These are phyloP conservation scores for Cercospora zeae-maydis DNA, from an alignment of 2,329 filamentous ascomycete genomes.

Conservation along the genomic window DNA sequence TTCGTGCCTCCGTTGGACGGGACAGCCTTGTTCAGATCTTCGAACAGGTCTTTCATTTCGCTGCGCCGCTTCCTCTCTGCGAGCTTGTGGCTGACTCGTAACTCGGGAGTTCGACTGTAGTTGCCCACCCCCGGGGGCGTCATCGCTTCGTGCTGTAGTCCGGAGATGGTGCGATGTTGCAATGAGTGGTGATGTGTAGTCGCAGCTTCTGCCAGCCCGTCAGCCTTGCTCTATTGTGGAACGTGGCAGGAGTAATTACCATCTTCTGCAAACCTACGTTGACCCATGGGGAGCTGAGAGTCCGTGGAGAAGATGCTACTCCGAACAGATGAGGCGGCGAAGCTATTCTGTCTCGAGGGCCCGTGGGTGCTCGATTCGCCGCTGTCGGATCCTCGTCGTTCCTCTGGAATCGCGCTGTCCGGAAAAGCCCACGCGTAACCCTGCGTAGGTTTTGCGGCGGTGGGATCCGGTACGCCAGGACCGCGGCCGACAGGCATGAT, in stretches of 20 bases:
- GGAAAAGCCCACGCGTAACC: constrained; percentile 83
- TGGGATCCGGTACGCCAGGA: constrained; percentile 60
- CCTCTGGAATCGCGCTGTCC: constrained; percentile 59
- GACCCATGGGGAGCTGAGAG: constrained; percentile 66
- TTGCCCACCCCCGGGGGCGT: constrained; percentile 60
- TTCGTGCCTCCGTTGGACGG: constrained; percentile 79
- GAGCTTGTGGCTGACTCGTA: constrained; percentile 79
- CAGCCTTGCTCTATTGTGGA: not conserved
- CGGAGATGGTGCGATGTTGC: constrained; percentile 68
- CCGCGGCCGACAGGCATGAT: constrained; percentile 66
- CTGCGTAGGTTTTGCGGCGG: constrained; percentile 73
- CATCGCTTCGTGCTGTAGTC: constrained; percentile 58
- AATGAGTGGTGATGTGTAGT: constrained; percentile 68
- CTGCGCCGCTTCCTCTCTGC: constrained; percentile 79
- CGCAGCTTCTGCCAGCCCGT: constrained; percentile 36
- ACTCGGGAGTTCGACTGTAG: constrained; percentile 77
- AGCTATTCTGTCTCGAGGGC: constrained; percentile 68
- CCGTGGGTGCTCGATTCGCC: constrained; percentile 48
- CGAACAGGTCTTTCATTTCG: constrained; percentile 85
- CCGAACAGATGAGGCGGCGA: constrained; percentile 71
- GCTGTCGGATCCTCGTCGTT: constrained; percentile 48
- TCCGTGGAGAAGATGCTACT: constrained; percentile 77
- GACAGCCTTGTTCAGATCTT: constrained; percentile 72
- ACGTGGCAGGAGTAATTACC: constrained; percentile 33
- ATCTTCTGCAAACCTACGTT: constrained; percentile 65